Evolutionary conservation across 768 basidiomycete genomes (phyloP), one percentile per base, ranked within the genome.

Genomic region (Leccinum disarticulatum): DNA sequence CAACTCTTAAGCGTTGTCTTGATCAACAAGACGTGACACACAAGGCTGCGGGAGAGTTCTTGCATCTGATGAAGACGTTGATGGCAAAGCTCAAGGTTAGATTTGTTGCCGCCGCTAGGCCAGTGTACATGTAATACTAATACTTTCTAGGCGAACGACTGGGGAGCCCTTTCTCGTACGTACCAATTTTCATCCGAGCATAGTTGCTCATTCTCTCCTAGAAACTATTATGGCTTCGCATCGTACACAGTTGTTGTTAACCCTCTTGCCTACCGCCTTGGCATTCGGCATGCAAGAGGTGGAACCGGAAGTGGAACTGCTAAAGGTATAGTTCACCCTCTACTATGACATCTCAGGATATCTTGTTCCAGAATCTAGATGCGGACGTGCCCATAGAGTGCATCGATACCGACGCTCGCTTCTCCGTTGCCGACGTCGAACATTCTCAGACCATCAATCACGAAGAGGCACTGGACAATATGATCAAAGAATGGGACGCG

Each of bases 31-130:
- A 63, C 3, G 64, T 79, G 9, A 83, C 83, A 0, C 83, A 86
- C 62, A 68, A 71, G 4, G 74, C 77, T 0, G 85, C 82, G 0
- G 80, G 80, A 28, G 77, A 82, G 56, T 87, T 87, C 63, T 68
- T 86, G 17, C 78, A 80, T 38, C 78, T 80, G 0, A 70, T 87
- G 64, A 87, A 87, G 69, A 82, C 82, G 0, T 61, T 87, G 52
- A 87, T 87, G 85, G 86, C 85, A 6, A 87, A 87, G 60, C 70
- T 87, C 56, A 86, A 86, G 78, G 85, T 82, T 38, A 51, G 59
- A 30, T 25, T n/a, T 56, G 22, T 43, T 22, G 2, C 10, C 8
- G 3, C 10, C 8, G 14, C 25, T 50, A n/a, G 50, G n/a, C 19
- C 3, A 14, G 0, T n/a, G n/a, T 5, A 11, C 3, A 4, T 5